A percentile compares a stretch with the other conserved stretches of the same genome.
phyloP scores from a whole-genome alignment of 305 asterid genomes.

The Petunia hybrid region DNA sequence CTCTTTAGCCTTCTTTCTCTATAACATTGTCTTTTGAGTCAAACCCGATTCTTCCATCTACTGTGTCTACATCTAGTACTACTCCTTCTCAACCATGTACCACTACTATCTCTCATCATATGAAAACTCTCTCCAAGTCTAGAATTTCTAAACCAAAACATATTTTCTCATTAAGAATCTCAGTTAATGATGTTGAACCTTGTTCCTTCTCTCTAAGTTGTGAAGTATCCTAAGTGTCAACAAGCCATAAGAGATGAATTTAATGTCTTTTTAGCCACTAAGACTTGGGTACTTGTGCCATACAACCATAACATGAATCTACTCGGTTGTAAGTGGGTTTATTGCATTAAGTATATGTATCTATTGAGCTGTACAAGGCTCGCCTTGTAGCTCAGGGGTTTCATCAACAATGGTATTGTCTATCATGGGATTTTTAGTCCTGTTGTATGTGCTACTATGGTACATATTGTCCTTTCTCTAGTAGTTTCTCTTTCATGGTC shows the following conservation, averaged over 20 bases:
- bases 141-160: background rate
- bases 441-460: background rate
- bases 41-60: background rate
- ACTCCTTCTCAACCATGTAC: no score
- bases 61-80: background rate
- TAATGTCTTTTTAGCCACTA: background rate
- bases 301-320: background rate
- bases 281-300: background rate
- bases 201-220: background rate
- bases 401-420: background rate
- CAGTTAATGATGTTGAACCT: background rate
- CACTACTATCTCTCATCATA: background rate
- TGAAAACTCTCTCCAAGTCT: background rate
- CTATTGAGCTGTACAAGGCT: background rate
- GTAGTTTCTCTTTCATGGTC: background rate
- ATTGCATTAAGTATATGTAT: background rate
- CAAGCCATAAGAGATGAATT: background rate
- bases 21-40: no score
- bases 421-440: background rate
- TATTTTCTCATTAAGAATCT: background rate
- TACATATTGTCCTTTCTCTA: background rate
- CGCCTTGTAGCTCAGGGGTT: background rate
- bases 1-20: no score
- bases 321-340: background rate
- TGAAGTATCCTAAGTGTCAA: background rate